Percentiles rank a stretch among this genome's conserved stretches.
Evolutionary conservation across 208 protist species (phyloP).

Genomic region (Blechomonas ayalai): DNA sequence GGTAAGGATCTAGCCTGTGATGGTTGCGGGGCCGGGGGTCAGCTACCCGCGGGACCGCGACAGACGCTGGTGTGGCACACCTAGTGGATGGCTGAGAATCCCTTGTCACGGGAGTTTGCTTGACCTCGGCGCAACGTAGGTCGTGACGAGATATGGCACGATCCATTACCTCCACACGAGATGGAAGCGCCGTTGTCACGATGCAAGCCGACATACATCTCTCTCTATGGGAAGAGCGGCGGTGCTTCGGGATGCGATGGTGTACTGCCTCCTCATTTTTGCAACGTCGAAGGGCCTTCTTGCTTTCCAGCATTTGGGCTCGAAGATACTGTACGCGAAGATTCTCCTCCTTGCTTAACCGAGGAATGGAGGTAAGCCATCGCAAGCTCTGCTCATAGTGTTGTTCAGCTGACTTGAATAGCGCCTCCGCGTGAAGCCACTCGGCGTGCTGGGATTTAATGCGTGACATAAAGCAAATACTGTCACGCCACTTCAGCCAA

Average conservation of each 20-base stretch:
- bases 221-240: neutral
- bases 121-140: no score
- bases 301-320: constrained; percentile 22
- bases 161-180: constrained; percentile 26
- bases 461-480: constrained; percentile 47
- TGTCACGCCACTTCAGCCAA: constrained; percentile 56
- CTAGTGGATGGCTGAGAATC: no score
- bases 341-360: constrained; percentile 28
- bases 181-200: constrained; percentile 57
- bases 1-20: no score
- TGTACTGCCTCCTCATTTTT: neutral
- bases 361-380: constrained; percentile 39
- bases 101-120: no score
- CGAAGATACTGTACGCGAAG: constrained; percentile 26
- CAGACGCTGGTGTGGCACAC: no score
- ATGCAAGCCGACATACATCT: constrained; percentile 7
- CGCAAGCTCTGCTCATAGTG: constrained; percentile 53
- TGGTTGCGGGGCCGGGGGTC: no score
- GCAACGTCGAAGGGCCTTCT: constrained; percentile 7
- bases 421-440: constrained; percentile 32
- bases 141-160: neutral
- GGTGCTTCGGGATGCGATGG: neutral
- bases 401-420: constrained; percentile 28
- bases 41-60: no score
- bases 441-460: constrained; percentile 46